A percentile compares a stretch with the other conserved stretches of the same genome.
Evolutionary conservation across 1,284 basidiomycete species (phyloP).

Genomic region (Omphalotus olearius): DNA sequence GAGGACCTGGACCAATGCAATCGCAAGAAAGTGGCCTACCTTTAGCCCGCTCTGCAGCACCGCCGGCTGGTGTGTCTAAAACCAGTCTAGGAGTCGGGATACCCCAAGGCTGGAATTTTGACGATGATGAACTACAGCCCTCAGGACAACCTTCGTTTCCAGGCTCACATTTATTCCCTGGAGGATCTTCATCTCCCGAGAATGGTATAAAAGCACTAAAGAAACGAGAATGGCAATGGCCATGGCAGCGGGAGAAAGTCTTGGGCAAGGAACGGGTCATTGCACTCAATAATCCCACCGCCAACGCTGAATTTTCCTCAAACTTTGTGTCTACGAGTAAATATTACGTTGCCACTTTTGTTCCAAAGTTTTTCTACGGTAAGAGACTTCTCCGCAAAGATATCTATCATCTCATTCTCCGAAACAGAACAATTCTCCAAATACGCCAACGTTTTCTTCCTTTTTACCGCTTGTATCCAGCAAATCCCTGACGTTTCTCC

Average conservation of each 20-base stretch:
- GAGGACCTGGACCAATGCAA: conserved; percentile 51
- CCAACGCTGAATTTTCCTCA: conserved; percentile 64
- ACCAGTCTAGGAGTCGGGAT: conserved; percentile 38
- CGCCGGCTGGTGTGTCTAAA: conserved; percentile 58
- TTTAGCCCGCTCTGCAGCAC: conserved; percentile 50
- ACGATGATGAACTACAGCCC: conserved; percentile 53
- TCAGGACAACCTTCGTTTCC: conserved; percentile 32
- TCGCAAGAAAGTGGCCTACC: conserved; percentile 70
- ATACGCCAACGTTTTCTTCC: conserved; percentile 98
- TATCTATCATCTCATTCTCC: background rate
- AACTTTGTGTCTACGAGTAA: conserved; percentile 96
- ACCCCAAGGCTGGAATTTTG: conserved; percentile 68
- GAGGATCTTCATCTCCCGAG: conserved; percentile 17
- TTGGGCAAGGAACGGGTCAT: conserved; percentile 66
- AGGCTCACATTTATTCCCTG: conserved; percentile 41
- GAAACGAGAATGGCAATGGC: conserved; percentile 64
- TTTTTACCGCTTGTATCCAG: conserved; percentile 97
- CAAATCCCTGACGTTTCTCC: conserved; percentile 98
- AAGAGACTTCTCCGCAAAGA: conserved; percentile 26
- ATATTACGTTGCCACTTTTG: conserved; percentile 86
- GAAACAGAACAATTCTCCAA: conserved; percentile 91
- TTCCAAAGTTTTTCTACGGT: conserved; percentile 94
- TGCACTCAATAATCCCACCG: conserved; percentile 73
- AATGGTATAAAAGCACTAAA: conserved; percentile 22
- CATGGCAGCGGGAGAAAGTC: conserved; percentile 66